phyloP scores from a whole-genome alignment of 2,329 filamentous ascomycete species.

The Hypoxylon sp. region DNA sequence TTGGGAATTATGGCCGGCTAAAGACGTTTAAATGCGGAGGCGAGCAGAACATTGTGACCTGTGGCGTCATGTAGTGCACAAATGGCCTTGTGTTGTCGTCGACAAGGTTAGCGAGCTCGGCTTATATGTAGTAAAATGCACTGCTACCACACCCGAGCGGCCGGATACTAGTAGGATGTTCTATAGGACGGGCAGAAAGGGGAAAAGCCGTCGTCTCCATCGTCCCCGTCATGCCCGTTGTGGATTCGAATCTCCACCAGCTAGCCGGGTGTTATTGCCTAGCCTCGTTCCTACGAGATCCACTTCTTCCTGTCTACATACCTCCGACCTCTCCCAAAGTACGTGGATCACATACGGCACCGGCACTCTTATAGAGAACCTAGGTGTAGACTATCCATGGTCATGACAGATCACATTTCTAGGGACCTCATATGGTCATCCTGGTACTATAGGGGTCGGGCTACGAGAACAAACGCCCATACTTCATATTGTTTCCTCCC shows the following conservation, averaged over 20 bases:
- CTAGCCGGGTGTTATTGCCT: neutral
- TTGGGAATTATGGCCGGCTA: neutral
- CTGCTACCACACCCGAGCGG: neutral
- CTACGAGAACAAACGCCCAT: neutral
- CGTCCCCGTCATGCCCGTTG: no score
- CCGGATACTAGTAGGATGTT: neutral
- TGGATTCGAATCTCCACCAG: neutral
- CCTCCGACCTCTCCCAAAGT: no score
- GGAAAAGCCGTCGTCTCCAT: no score
- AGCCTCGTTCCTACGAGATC: neutral
- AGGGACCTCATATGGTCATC: no score
- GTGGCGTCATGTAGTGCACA: slow-evolving; percentile 4
- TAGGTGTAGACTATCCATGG: no score
- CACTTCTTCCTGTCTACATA: neutral
- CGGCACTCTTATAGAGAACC: no score
- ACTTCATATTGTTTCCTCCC: neutral
- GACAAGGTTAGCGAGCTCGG: slow-evolving; percentile 19
- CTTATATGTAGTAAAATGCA: neutral
- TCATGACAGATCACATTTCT: no score
- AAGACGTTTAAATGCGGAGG: neutral
- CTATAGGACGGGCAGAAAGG: neutral
- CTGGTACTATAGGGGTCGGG: neutral
- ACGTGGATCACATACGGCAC: neutral
- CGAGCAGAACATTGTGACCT: neutral
- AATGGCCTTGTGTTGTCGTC: slow-evolving; percentile 1